Base-by-base conservation (phyloP, 225 moss, liverwort and hornwort species). In the Neckera pumila region DNA sequence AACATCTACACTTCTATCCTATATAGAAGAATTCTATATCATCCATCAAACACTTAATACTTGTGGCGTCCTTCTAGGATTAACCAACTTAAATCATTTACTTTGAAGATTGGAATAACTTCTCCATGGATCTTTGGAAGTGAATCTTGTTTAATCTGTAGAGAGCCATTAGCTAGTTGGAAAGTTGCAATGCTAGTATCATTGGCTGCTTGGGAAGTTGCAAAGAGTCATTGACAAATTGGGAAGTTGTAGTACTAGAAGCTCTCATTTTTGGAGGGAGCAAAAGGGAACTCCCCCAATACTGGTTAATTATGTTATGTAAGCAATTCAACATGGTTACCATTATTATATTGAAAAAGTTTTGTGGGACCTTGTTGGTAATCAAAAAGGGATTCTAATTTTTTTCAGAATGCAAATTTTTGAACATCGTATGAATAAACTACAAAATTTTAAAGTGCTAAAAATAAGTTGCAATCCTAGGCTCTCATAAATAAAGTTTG, bases 261-360 rank as follows among this genome's bases (percentile, higher is more conserved):
- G 18, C 2, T 23, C 12, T 3, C 2, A 0, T 8, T 40, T 23
- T 70, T 0, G 0, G 1, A 0, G 2, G 11, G 23, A 70, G 9
- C 8, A 14, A 25, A 21, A 71, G 5, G 27, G n/a, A n/a, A n/a
- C n/a, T 0, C 4, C 26, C 4, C 7, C 1, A 12, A 0, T 7
- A 2, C 42, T 42, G 26, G 5, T 42, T 71, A 0, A 38, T 1
- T 26, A 27, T 71, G 1, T 23, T 42, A 23, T 5, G 1, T 73
- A 20, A 66, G 19, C 6, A 66, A 6, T 73, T 10, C 0, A 27
- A 2, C 3, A 17, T 45, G 2, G 10, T 28, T 45, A 0, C 0
- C 2, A 73, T 27, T 45, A 17, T 72, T 72, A 3, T 45, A 45
- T 45, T 10, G 10, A 17, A 0, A 28, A 45, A 11, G 6, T 17